These are phyloP conservation scores for Aspergillus haitiensis DNA, from an alignment of 495 filamentous ascomycete genomes.

Conservation along the genomic window DNA sequence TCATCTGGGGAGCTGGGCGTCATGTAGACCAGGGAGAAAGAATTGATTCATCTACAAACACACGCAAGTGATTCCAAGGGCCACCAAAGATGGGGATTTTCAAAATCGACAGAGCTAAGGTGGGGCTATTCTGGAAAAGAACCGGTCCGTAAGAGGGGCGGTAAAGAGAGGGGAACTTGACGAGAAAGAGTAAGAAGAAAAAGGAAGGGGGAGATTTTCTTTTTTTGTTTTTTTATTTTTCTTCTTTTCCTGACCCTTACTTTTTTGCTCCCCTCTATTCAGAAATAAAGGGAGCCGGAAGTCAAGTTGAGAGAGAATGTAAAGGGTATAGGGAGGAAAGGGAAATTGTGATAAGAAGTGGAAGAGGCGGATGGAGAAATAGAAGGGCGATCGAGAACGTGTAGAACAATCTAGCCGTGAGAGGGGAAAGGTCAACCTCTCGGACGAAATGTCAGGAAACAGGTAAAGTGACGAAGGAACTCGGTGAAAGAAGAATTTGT, in stretches of 20 bases:
- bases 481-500: not conserved
- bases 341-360: slow-evolving; percentile 7
- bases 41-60: slow-evolving; percentile 48
- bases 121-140: slow-evolving; percentile 32
- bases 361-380: slow-evolving; percentile 16
- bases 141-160: slow-evolving; percentile 23
- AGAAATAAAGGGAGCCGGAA: not conserved
- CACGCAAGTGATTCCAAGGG: slow-evolving; percentile 14
- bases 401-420: slow-evolving; percentile 10
- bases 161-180: slow-evolving; percentile 5
- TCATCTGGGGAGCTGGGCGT: slow-evolving; percentile 63
- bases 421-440: slow-evolving; percentile 5
- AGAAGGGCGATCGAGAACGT: slow-evolving; percentile 12
- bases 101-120: slow-evolving; percentile 30
- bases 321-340: slow-evolving; percentile 11
- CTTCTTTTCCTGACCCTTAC: no score
- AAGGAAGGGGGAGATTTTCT: not conserved
- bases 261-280: no score
- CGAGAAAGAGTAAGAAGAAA: slow-evolving; percentile 1
- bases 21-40: slow-evolving; percentile 51
- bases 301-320: not conserved
- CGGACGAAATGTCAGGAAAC: not conserved
- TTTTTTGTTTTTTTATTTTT: no score
- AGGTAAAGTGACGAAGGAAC: not conserved
- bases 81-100: slow-evolving; percentile 18